Evolutionary conservation across 306 rosid genomes (phyloP).

Genomic region (Adenanthera pavonina): DNA sequence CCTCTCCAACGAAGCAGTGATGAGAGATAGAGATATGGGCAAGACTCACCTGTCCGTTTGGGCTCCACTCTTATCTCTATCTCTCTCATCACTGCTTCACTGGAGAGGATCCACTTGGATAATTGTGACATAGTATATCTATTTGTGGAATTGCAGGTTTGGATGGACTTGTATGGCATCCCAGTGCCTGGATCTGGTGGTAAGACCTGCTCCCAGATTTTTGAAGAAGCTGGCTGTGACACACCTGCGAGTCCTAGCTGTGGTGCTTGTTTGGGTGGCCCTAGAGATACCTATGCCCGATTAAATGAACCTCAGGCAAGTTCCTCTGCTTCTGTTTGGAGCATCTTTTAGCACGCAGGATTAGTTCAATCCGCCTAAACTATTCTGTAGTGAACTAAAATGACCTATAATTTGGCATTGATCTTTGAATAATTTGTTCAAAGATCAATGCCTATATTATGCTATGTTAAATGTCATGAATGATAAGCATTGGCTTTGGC

Average conservation of each 20-base stretch:
- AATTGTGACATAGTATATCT: slow-evolving; percentile 12
- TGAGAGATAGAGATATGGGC: not conserved
- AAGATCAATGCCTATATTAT: not conserved
- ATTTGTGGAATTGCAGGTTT: slow-evolving; percentile 62
- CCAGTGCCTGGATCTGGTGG: slow-evolving; percentile 94
- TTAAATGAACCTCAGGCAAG: slow-evolving; percentile 85
- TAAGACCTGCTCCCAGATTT: slow-evolving; percentile 97
- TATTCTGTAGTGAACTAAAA: slow-evolving; percentile 9
- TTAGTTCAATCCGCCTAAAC: slow-evolving; percentile 9
- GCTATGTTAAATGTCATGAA: slow-evolving; percentile 1
- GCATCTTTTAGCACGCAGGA: slow-evolving; percentile 4
- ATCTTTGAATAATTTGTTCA: not conserved
- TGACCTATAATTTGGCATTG: not conserved
- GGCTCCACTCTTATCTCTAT: not conserved
- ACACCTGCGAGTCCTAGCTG: slow-evolving; percentile 97
- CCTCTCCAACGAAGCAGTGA: not conserved
- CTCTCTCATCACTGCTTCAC: not conserved
- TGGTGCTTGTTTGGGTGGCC: slow-evolving; percentile 98
- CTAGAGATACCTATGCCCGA: slow-evolving; percentile 90
- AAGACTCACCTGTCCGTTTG: not conserved
- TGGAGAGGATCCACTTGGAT: not conserved
- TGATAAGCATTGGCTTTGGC: not conserved
- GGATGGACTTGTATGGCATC: slow-evolving; percentile 85
- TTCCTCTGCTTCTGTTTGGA: slow-evolving; percentile 25
- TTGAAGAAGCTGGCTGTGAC: slow-evolving; percentile 99